Percentiles rank a stretch among this genome's conserved stretches.
These are phyloP conservation scores for Vachellia pachyceras DNA, from an alignment of 306 rosid genomes.

Conservation along the genomic window DNA sequence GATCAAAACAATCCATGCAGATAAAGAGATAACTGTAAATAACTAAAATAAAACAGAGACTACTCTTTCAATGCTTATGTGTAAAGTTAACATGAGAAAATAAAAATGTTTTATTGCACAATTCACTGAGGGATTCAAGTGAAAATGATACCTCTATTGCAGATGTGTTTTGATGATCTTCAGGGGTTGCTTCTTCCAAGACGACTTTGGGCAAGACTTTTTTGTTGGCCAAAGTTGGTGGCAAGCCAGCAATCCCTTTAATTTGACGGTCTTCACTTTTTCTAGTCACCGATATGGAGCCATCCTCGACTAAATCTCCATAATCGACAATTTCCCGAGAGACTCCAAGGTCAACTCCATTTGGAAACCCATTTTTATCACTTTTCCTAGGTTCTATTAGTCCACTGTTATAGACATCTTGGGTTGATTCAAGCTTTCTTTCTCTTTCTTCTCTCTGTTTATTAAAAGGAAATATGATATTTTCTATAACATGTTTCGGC, in stretches of 20 bases:
- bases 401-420: constrained; percentile 34
- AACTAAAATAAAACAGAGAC: constrained; percentile 13
- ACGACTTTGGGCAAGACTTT: constrained; percentile 35
- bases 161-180: constrained; percentile 33
- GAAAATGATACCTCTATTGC: constrained; percentile 51
- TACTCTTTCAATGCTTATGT: background rate
- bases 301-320: constrained; percentile 26
- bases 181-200: constrained; percentile 38
- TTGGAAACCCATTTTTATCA: constrained; percentile 31
- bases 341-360: constrained; percentile 32
- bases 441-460: constrained; percentile 33
- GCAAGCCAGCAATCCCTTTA: constrained; percentile 24
- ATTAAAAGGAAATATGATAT: constrained; percentile 27
- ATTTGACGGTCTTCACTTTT: constrained; percentile 9
- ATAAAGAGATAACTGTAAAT: background rate
- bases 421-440: constrained; percentile 36
- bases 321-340: constrained; percentile 30
- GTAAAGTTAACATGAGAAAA: background rate
- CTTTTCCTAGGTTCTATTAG: constrained; percentile 38
- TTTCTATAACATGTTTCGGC: constrained; percentile 28
- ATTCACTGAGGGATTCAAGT: constrained; percentile 12
- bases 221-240: constrained; percentile 36
- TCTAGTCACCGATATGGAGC: constrained; percentile 28
- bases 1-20: constrained; percentile 19
- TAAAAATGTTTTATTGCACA: constrained; percentile 3